Conservation (phyloP, 306 rosid genomes). For the Vachellia pachyceras region DNA sequence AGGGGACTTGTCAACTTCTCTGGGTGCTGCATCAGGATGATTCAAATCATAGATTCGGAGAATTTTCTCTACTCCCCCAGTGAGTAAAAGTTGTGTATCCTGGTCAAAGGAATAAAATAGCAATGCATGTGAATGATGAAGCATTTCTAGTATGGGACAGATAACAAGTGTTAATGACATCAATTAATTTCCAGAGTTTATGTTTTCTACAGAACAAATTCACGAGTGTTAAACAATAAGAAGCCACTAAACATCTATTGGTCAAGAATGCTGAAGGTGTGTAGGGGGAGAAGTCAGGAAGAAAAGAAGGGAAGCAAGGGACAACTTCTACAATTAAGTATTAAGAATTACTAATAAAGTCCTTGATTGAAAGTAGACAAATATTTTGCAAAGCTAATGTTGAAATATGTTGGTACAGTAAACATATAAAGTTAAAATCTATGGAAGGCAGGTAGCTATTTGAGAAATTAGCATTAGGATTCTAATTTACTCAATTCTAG, state of each 20-base stretch:
- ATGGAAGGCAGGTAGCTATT: not conserved
- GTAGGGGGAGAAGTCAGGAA: not conserved
- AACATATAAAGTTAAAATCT: not conserved
- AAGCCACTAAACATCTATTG: not conserved
- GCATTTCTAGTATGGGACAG: conserved; percentile 1
- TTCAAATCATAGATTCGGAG: conserved; percentile 93
- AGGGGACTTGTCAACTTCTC: conserved; percentile 95
- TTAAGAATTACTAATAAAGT: not conserved
- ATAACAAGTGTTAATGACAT: not conserved
- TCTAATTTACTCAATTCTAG: not conserved
- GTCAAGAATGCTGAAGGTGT: not conserved
- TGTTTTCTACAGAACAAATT: not conserved
- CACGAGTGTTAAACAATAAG: not conserved
- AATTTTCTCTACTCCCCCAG: conserved; percentile 92
- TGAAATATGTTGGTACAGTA: not conserved
- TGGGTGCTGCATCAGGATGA: conserved; percentile 93
- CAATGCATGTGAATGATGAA: conserved; percentile 14
- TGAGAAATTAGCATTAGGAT: not conserved
- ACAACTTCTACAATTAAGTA: not conserved
- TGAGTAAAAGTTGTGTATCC: conserved; percentile 89
- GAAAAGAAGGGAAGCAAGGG: not conserved
- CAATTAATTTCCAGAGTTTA: conserved; percentile 17
- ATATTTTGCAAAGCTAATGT: not conserved
- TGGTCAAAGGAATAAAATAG: conserved; percentile 44
- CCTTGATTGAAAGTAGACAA: not conserved